Base-by-base conservation (phyloP, 768 basidiomycete genomes). In the Amylocystis lapponica region DNA sequence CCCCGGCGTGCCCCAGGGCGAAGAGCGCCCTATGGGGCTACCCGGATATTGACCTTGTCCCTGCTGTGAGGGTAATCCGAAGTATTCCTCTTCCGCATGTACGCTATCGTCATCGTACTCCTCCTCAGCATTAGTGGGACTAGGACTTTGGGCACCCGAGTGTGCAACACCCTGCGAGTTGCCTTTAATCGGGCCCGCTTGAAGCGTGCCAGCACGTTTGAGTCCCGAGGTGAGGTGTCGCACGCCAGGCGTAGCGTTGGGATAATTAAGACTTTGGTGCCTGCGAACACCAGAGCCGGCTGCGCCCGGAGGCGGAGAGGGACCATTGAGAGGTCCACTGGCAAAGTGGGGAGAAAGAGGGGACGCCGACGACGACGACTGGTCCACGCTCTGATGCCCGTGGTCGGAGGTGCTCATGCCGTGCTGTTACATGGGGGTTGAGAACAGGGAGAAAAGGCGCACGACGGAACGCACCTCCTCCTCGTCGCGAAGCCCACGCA, bases 231-330 rank as follows among this genome's bases (percentile, higher is more conserved):
- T 63, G 56, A 79, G 75, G 36, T 68, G 68, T 40, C 78, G 74
- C 22, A 59, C 55, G 12, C 71, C 69, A 36, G 70, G 68, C 33
- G 68, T 69, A n/a, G 69, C 72, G 14, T 79, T 73, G 22, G 83
- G 81, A 51, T 86, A 79, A 20, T 83, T 91, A 37, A 91, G 73
- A 43, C 83, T 86, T 45, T 83, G 82, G 60, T 90, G 86, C 45
- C 89, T 73, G 30, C 89, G 81, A 21, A 92, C 86, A 36, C 75
- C 76, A 34, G 65, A 75, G n/a, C 75, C 46, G 19, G 55, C 40
- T 23, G 51, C 59, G 2, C 62, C 72, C 10, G 85, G 79, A 41
- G 86, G 85, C 9, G 84, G 84, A 3, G 83, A 87, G 1, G 85
- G 79, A 31, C 70, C 70, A 51, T 74, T 66, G 23, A 68, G 63